Conservation (phyloP, 495 filamentous ascomycete species). For the Lophiostoma macrostomum region DNA sequence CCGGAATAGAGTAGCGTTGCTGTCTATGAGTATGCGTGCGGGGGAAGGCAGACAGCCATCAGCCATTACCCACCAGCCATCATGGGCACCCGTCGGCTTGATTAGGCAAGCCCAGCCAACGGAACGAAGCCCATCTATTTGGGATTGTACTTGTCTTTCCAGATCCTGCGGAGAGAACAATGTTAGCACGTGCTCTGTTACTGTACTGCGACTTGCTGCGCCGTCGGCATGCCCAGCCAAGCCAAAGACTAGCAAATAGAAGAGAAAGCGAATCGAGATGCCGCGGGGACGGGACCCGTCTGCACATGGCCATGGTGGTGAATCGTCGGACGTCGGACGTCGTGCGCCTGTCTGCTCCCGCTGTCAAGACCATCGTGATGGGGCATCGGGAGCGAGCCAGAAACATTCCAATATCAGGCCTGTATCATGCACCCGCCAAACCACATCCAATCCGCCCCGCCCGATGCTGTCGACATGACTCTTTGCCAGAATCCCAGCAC, state of each 20-base stretch:
- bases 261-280: no score
- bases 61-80: no score
- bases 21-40: no score
- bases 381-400: not conserved
- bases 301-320: no score
- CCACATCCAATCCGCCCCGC: not conserved
- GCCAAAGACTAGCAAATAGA: no score
- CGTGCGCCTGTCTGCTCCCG: no score
- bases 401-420: conserved; percentile 11
- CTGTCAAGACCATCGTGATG: no score
- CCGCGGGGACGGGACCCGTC: no score
- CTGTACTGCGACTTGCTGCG: not conserved
- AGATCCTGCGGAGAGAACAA: conserved; percentile 62
- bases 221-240: no score
- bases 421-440: conserved; percentile 13
- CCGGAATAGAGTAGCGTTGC: not conserved
- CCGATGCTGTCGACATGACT: not conserved
- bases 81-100: no score
- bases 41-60: no score
- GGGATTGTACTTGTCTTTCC: conserved; percentile 92
- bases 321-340: no score
- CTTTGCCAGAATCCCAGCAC: not conserved
- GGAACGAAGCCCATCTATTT: conserved; percentile 36
- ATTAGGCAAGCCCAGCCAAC: not conserved
- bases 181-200: conserved; percentile 27